A percentile compares a stretch with the other conserved stretches of the same genome.
Conservation (phyloP, 2,329 filamentous ascomycete genomes). For the Cladosporium sp. region DNA sequence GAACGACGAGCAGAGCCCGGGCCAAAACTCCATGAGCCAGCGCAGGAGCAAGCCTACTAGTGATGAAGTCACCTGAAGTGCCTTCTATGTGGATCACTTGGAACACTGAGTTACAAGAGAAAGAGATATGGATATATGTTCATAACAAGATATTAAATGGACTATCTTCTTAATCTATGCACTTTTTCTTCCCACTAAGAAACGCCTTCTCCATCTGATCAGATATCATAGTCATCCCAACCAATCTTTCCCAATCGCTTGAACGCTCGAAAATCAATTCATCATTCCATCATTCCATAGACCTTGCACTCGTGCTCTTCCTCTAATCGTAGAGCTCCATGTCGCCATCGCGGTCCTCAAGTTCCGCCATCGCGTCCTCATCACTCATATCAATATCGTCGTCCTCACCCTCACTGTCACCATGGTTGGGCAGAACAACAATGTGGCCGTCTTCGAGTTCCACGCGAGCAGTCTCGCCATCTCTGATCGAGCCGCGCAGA, state of each 20-base stretch:
- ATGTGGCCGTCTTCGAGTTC: constrained; percentile 77
- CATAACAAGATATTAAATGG: too few relatives aligned
- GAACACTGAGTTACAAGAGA: too few relatives aligned
- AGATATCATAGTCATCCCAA: neutral
- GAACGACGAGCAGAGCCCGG: too few relatives aligned
- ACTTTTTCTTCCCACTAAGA: neutral
- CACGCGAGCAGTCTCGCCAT: constrained; percentile 79
- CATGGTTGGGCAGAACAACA: constrained; percentile 78
- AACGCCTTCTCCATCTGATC: neutral
- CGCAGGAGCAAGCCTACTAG: too few relatives aligned
- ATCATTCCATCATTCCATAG: too few relatives aligned
- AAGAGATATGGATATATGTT: too few relatives aligned
- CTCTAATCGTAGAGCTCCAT: constrained; percentile 59
- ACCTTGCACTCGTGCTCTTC: neutral
- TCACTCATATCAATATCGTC: constrained; percentile 62
- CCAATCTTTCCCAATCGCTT: neutral
- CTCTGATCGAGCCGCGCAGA: constrained; percentile 74
- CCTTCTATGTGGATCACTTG: too few relatives aligned
- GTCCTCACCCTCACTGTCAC: constrained; percentile 54
- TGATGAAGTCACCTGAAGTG: too few relatives aligned
- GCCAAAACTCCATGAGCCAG: too few relatives aligned
- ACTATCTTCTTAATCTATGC: too few relatives aligned
- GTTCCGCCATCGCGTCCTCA: constrained; percentile 70
- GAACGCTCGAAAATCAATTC: neutral
- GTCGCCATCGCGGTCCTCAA: constrained; percentile 50